A percentile compares a stretch with the other conserved stretches of the same genome.
phyloP scores from a whole-genome alignment of 2,329 filamentous ascomycete species.

The Fusarium buxicola region DNA sequence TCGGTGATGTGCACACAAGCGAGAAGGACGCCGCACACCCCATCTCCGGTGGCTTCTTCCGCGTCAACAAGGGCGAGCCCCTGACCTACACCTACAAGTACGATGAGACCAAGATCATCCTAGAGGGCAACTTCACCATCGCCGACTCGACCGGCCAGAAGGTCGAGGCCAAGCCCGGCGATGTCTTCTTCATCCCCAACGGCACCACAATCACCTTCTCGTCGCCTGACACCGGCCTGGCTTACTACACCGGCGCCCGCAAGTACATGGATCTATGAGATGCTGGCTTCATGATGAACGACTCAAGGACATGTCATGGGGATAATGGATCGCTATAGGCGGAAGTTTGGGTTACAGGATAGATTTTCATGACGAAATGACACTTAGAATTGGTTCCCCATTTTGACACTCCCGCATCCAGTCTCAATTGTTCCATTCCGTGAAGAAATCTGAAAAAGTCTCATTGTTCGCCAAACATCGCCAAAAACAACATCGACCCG shows the following conservation, averaged over 20 bases:
- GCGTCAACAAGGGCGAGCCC: conserved; percentile 74
- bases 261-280: conserved; percentile 48
- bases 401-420: neutral
- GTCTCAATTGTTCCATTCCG: neutral
- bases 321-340: too few species aligned
- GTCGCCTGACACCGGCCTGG: conserved; percentile 69
- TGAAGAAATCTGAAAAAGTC: neutral
- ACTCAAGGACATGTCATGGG: too few species aligned
- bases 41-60: conserved; percentile 73
- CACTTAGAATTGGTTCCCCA: conserved; percentile 16
- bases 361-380: conserved; percentile 29
- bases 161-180: conserved; percentile 69
- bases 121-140: conserved; percentile 75
- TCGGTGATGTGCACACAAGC: conserved; percentile 71
- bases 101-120: conserved; percentile 80
- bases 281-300: too few species aligned
- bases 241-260: conserved; percentile 64
- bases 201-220: conserved; percentile 74
- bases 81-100: conserved; percentile 77
- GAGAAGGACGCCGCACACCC: conserved; percentile 68
- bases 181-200: conserved; percentile 77
- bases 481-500: neutral
- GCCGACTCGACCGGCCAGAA: conserved; percentile 70
- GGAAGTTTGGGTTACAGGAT: conserved; percentile 2
- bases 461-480: neutral